Base-by-base conservation (phyloP, 805 yeast species). In the Torulaspora quercuum region DNA sequence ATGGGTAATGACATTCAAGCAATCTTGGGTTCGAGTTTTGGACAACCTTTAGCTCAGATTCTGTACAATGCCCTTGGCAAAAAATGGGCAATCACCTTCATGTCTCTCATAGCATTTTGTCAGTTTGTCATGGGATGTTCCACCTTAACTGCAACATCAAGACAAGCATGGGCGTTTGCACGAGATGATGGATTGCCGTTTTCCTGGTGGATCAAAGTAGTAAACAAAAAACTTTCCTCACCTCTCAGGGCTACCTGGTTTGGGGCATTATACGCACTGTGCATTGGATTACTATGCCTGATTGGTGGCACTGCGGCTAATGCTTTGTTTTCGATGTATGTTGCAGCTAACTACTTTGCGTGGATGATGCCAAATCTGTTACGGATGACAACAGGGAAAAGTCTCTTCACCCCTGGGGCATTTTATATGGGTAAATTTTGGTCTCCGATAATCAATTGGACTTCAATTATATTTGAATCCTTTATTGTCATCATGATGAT, bases 131-230 rank as follows among this genome's bases (percentile, higher is more conserved):
- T 79, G 85, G 82, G 82, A 11, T 68, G 75, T 15, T 75, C 82
- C 3, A 69, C 75, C 36, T 63, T 78, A 31, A 70, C 78, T 31
- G 85, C 86, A 7, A 70, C 74, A 5, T 78, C 84, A 4, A 72
- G 88, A 58, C 87, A 80, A 57, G 69, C 78, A 32, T 81, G 82
- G 78, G 86, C 87, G 1, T 78, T 80, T 57, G 78, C 85, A 25
- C 73, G 90, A 63, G 90, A 82, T 56, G 78, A 80, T 49, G 88
- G 87, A 9, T 67, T 82, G 39, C 89, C 89, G 6, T 64, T 78
- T 44, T 69, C 80, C 9, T 59, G 67, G 27, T 65, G 64, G 51
- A 69, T 82, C 44, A 76, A 78, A 46, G 72, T 64, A 27, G 83
- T 82, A 27, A 66, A 81, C 50, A 66, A 72, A 35, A 69, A 57